A percentile compares a stretch with the other conserved stretches of the same genome.
These are phyloP conservation scores for Aspergillus transmontanensis DNA, from an alignment of 2,329 filamentous ascomycete genomes.

Conservation along the genomic window DNA sequence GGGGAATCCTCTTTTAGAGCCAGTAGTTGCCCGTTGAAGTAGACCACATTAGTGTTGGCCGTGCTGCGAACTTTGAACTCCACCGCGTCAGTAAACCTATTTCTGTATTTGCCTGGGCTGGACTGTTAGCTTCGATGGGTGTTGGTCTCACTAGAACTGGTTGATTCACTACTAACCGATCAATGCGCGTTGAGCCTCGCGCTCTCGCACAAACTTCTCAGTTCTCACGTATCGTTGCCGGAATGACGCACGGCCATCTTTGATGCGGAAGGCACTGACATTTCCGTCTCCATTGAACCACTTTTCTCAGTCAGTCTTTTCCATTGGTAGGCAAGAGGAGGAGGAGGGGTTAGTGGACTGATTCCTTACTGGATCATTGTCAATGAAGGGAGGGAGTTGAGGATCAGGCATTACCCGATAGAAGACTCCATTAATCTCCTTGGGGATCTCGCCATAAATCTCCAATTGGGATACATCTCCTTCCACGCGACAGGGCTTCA, in stretches of 20 bases:
- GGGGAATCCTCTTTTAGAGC: constrained; percentile 57
- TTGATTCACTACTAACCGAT: constrained; percentile 13
- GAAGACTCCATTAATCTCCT: constrained; percentile 51
- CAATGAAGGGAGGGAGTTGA: constrained; percentile 34
- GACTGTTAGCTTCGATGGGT: too few relatives aligned
- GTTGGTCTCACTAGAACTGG: too few relatives aligned
- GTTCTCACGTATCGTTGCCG: constrained; percentile 45
- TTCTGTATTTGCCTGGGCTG: constrained; percentile 41
- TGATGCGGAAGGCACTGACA: constrained; percentile 41
- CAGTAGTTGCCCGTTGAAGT: constrained; percentile 54
- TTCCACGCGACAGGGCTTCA: constrained; percentile 43
- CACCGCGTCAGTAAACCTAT: constrained; percentile 43
- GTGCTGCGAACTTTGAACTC: constrained; percentile 37
- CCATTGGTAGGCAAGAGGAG: too few relatives aligned
- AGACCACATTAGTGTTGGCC: constrained; percentile 63
- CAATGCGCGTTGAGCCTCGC: constrained; percentile 38
- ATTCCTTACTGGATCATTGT: constrained; percentile 30
- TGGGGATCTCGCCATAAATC: constrained; percentile 46
- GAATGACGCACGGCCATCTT: constrained; percentile 37
- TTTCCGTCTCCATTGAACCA: constrained; percentile 47
- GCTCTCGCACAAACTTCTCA: constrained; percentile 43
- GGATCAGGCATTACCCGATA: constrained; percentile 57
- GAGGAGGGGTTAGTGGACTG: too few relatives aligned
- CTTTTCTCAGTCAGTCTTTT: too few relatives aligned
- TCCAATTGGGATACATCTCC: constrained; percentile 48